phyloP scores from a whole-genome alignment of 2,329 filamentous ascomycete genomes.

The Phyllosticta citriasiana region DNA sequence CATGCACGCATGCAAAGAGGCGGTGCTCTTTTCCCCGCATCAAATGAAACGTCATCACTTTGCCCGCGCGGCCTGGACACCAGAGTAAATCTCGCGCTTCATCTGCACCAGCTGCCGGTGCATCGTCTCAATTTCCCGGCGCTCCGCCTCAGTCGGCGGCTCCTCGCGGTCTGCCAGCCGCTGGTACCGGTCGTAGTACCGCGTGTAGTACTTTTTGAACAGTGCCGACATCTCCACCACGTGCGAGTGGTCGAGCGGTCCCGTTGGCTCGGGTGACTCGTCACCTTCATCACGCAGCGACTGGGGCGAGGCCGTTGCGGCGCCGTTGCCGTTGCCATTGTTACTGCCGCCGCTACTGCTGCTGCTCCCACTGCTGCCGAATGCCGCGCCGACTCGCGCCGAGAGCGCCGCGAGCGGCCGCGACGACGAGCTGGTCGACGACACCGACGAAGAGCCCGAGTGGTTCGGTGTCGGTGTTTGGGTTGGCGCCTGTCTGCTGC shows the following conservation, averaged over 20 bases:
- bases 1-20: not conserved
- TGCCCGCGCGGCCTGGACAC: slow-evolving; percentile 13
- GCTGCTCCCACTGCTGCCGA: slow-evolving; percentile 17
- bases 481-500: not conserved
- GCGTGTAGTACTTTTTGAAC: slow-evolving; percentile 50
- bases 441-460: not conserved
- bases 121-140: slow-evolving; percentile 44
- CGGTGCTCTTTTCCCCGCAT: too few species aligned
- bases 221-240: slow-evolving; percentile 36
- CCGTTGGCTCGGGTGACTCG: slow-evolving; percentile 25
- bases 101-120: slow-evolving; percentile 44
- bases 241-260: slow-evolving; percentile 22
- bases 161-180: slow-evolving; percentile 38
- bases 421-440: not conserved
- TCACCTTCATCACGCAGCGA: slow-evolving; percentile 20
- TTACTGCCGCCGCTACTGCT: slow-evolving; percentile 2
- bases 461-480: slow-evolving; percentile 5
- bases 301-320: slow-evolving; percentile 1
- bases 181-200: slow-evolving; percentile 48
- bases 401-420: slow-evolving; percentile 14
- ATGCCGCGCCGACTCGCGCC: slow-evolving; percentile 19
- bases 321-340: slow-evolving; percentile 2
- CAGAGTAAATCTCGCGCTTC: slow-evolving; percentile 46
- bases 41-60: not conserved
- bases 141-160: slow-evolving; percentile 38